These are phyloP conservation scores for Ceratocystiopsis brevicomis DNA, from an alignment of 2,329 filamentous ascomycete genomes.

Conservation along the genomic window DNA sequence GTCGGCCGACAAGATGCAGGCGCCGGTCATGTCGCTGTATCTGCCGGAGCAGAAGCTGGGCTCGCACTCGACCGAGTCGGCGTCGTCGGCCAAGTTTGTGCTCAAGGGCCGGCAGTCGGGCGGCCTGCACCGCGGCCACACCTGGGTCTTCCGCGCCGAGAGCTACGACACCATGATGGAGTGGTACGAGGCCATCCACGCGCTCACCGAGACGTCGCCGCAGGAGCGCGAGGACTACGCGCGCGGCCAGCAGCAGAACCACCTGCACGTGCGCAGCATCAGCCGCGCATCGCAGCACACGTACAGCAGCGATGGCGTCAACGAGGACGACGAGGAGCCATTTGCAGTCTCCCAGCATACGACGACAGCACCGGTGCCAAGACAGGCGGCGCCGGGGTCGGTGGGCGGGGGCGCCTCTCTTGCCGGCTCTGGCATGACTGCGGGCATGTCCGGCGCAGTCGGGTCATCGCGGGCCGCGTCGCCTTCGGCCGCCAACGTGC, in stretches of 20 bases:
- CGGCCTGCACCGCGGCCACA: constrained; percentile 66
- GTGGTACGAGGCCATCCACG: constrained; percentile 88
- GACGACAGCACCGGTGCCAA: too few relatives aligned
- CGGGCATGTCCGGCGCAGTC: too few relatives aligned
- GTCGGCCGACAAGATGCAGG: constrained; percentile 81
- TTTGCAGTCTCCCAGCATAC: constrained; percentile 21
- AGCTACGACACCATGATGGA: constrained; percentile 89
- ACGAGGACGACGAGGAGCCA: constrained; percentile 55
- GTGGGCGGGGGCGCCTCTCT: too few relatives aligned
- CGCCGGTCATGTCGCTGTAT: constrained; percentile 90
- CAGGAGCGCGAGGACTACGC: constrained; percentile 82
- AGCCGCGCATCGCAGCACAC: constrained; percentile 47
- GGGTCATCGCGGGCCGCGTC: too few relatives aligned
- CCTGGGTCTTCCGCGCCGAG: constrained; percentile 53
- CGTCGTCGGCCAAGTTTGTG: constrained; percentile 91
- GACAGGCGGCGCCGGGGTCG: too few relatives aligned
- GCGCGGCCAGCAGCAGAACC: constrained; percentile 18
- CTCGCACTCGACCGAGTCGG: constrained; percentile 65
- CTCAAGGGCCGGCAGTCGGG: constrained; percentile 92
- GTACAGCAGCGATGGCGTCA: constrained; percentile 53
- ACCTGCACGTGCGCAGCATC: constrained; percentile 49
- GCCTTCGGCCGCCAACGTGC: too few relatives aligned
- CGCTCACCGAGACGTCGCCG: constrained; percentile 69
- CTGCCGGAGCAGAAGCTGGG: constrained; percentile 89
- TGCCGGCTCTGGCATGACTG: too few relatives aligned